Evolutionary conservation across 768 basidiomycete genomes (phyloP).

Genomic region (Astraeus odoratus): DNA sequence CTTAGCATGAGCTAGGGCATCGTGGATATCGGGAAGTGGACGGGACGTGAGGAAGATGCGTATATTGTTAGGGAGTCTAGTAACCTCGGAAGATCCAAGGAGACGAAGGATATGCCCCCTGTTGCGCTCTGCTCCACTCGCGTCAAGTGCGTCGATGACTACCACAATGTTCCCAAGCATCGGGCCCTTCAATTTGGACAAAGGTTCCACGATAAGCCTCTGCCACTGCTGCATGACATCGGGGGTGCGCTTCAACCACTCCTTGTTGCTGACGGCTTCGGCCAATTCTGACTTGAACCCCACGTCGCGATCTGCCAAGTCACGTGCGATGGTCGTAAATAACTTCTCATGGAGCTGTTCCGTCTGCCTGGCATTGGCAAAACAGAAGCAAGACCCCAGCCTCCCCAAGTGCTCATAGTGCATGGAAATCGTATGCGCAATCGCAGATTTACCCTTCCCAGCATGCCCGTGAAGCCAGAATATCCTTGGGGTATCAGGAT

Average conservation of each 20-base stretch:
- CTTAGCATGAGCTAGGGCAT: neutral
- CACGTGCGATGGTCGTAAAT: constrained; percentile 1
- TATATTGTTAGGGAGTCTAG: constrained; percentile 1
- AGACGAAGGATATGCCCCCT: constrained; percentile 9
- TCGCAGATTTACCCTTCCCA: neutral
- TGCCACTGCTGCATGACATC: constrained; percentile 9
- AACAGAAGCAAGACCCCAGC: constrained; percentile 14
- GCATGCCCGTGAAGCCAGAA: neutral
- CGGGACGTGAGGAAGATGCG: constrained; percentile 5
- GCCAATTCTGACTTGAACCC: neutral
- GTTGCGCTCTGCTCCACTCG: constrained; percentile 4
- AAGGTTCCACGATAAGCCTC: constrained; percentile 13
- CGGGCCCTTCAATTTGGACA: neutral
- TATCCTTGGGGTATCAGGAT: neutral
- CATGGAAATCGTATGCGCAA: constrained; percentile 6
- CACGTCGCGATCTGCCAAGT: constrained; percentile 13
- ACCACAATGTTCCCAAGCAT: constrained; percentile 17
- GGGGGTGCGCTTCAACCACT: neutral
- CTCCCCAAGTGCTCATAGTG: constrained; percentile 2
- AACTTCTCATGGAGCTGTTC: constrained; percentile 4
- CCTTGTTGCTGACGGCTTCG: neutral
- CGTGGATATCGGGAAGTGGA: neutral
- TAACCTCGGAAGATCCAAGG: neutral
- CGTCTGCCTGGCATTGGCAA: constrained; percentile 2
- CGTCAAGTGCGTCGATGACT: constrained; percentile 21